A percentile compares a stretch with the other conserved stretches of the same genome.
Evolutionary conservation across 768 basidiomycete genomes (phyloP).

Genomic region (Udeniomyces megalosporus): DNA sequence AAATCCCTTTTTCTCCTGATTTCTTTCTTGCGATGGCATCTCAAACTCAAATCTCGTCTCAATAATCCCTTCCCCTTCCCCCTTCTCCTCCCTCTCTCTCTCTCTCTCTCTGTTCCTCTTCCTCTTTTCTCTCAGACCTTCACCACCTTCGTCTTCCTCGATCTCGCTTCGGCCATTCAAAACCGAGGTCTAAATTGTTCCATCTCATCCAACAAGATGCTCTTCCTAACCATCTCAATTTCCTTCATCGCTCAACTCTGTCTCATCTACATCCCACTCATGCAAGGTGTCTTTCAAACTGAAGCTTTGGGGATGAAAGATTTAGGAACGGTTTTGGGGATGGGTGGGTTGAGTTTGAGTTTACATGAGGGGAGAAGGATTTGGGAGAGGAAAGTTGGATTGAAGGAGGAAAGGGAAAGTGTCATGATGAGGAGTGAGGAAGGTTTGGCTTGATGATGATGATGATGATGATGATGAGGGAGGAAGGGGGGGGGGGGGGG

Average conservation of each 20-base stretch:
- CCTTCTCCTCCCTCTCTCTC: background rate
- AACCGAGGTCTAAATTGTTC: slow-evolving; percentile 81
- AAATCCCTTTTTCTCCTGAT: background rate
- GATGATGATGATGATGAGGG: no score
- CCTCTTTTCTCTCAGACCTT: slow-evolving; percentile 55
- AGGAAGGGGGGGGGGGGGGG: no score
- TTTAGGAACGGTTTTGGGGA: slow-evolving; percentile 47
- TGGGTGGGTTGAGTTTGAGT: slow-evolving; percentile 48
- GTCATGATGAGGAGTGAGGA: no score
- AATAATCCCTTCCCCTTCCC: background rate
- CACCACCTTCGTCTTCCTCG: slow-evolving; percentile 90
- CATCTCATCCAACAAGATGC: slow-evolving; percentile 62
- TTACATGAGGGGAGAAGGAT: slow-evolving; percentile 64
- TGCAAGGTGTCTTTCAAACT: slow-evolving; percentile 90
- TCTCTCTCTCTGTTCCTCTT: background rate
- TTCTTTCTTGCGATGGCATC: background rate
- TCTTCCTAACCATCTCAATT: slow-evolving; percentile 68
- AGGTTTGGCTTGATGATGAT: no score
- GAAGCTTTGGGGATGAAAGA: slow-evolving; percentile 56
- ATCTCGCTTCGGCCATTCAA: slow-evolving; percentile 85
- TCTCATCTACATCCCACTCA: slow-evolving; percentile 73
- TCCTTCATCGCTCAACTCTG: slow-evolving; percentile 72
- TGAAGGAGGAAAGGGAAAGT: background rate
- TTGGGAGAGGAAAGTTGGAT: slow-evolving; percentile 24
- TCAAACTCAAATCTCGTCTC: no score